Evolutionary conservation across 441 rosid species (phyloP), one percentile per base, ranked within the genome.

Genomic region (Gossypium laxum): DNA sequence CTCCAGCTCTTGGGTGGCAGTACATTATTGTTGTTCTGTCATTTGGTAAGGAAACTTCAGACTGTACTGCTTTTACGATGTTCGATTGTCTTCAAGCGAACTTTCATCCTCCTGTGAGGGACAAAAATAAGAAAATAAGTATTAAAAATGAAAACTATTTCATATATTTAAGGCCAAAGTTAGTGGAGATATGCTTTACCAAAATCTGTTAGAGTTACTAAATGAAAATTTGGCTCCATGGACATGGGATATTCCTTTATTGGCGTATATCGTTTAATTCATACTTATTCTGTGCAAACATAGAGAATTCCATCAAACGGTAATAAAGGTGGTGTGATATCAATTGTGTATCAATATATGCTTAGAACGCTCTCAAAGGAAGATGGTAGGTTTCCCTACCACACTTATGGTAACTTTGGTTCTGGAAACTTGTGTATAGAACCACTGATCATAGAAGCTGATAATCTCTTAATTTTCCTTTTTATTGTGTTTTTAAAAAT

Each of bases 1-100:
- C 89, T 74, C 99, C 98, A 12, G 81, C 97, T 72, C 70, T 95
- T 17, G 99, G 97, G 70, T 95, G 99, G 98, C 99, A 92, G 81
- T 92, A 87, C 79, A 81, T 92, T 7, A 95, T 95, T 67, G 83
- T 91, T 67, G 96, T 95, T 68, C 75, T 89, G 78, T 86, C 98
- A 62, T 85, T 98, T 80, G 99, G 99, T 95, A 83, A 71, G 78
- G 32, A 55, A 63, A 21, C 18, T 3, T 14, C 18, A 56, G 70
- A 1, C 22, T 6, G 22, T 71, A 32, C 47, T 78, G 24, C 18
- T 8, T 68, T 4, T 63, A 64, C 4, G 8, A 34, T 51, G 8
- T 34, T 72, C 7, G 1, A 51, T 72, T 28, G 58, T 45, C 18
- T 70, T 67, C 59, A 58, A 22, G 57, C 0, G 4, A 41, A 62